Conservation (phyloP, 2,329 filamentous ascomycete species). For the Ambrosiella beaveri region DNA sequence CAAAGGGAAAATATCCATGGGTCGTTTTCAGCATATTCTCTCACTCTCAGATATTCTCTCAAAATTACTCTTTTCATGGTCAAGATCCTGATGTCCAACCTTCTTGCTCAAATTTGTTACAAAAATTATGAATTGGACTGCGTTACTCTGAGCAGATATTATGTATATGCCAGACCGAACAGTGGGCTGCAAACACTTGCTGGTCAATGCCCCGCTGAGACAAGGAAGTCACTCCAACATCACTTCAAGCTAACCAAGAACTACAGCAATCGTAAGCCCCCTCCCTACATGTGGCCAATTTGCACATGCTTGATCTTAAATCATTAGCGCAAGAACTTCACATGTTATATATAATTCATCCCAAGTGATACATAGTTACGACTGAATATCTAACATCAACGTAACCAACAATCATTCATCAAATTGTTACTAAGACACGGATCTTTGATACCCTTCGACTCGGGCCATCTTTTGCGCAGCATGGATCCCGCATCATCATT, state of each 20-base stretch:
- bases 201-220: not conserved
- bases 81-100: too few relatives aligned
- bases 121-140: too few relatives aligned
- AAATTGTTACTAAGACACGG: not conserved
- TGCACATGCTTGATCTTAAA: constrained; percentile 5
- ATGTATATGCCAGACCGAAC: too few relatives aligned
- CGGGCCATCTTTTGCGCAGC: not conserved
- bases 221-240: not conserved
- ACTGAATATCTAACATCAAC: too few relatives aligned
- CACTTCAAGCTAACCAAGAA: not conserved
- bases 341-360: not conserved
- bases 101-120: too few relatives aligned
- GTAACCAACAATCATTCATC: too few relatives aligned
- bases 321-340: not conserved
- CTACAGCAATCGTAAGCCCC: not conserved
- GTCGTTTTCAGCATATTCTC: too few relatives aligned
- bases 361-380: not conserved
- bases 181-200: too few relatives aligned
- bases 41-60: too few relatives aligned
- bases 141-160: too few relatives aligned
- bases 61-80: too few relatives aligned
- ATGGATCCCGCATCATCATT: constrained; percentile 5
- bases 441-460: not conserved
- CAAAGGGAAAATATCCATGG: too few relatives aligned
- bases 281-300: constrained; percentile 10